phyloP scores from a whole-genome alignment of 1,284 basidiomycete genomes.

The Marasmius tenuissimus region DNA sequence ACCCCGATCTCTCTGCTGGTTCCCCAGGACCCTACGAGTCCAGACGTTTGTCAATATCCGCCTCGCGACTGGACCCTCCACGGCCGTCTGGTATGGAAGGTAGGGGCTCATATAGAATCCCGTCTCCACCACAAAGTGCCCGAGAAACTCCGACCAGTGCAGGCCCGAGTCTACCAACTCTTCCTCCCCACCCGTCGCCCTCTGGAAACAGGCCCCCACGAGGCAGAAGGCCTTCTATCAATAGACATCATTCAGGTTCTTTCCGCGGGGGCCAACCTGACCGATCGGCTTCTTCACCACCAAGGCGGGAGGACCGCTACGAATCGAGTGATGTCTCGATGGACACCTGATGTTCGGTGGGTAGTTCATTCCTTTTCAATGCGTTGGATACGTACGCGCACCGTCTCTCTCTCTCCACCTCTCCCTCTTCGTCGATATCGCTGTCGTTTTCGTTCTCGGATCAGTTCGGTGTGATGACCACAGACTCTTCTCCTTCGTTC shows the following conservation, averaged over 20 bases:
- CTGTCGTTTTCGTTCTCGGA: neutral
- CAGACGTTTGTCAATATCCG: slow-evolving; percentile 48
- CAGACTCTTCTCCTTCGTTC: neutral
- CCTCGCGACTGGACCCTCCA: slow-evolving; percentile 45
- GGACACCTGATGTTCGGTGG: neutral
- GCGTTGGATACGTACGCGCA: neutral
- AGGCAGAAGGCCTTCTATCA: neutral
- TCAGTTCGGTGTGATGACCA: neutral
- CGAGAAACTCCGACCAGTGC: slow-evolving; percentile 5
- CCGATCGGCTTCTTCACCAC: neutral
- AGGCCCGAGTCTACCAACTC: slow-evolving; percentile 21
- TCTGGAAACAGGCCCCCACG: neutral
- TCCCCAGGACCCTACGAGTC: slow-evolving; percentile 50
- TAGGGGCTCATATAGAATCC: neutral
- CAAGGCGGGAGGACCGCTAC: neutral
- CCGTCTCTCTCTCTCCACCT: neutral
- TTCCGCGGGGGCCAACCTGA: neutral
- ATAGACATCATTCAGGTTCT: slow-evolving; percentile 2
- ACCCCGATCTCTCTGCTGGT: slow-evolving; percentile 27
- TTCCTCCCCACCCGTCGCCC: slow-evolving; percentile 5
- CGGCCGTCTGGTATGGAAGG: slow-evolving; percentile 17
- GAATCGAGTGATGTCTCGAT: neutral
- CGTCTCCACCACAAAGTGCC: neutral
- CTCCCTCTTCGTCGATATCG: neutral
- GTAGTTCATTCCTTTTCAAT: neutral